Evolutionary conservation across 1,139 yeast genomes (phyloP), one percentile per base, ranked within the genome.

Genomic region (Kluyveromyces sp.): DNA sequence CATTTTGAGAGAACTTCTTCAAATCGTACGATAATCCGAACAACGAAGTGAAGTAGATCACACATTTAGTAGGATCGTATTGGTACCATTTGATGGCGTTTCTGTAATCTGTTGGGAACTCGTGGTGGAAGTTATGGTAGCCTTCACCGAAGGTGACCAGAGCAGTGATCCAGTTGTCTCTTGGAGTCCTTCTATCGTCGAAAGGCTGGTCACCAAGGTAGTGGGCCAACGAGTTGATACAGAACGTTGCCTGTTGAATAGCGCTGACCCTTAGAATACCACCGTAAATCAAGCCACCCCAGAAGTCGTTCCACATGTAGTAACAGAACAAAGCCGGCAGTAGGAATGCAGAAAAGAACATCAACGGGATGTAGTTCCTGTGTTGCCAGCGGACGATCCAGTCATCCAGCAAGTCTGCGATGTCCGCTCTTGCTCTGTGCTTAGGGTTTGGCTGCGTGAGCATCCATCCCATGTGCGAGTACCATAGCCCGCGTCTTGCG

Each of bases 61-160:
- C 63, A 49, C 83, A 63, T 76, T 92, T 92, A 54, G 97, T 92
- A 55, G 98, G 98, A 67, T 92, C 98, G 68, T 83, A 92, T 76
- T 94, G 98, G 75, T 85, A 92, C 98, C 98, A 94, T 68, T 80
- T 85, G 64, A 92, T 77, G 40, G 98, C 98, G 64, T 92, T 92
- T 74, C 98, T 80, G 78, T 92, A 92, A 72, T 92, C 98, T 39
- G 94, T 80, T 55, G 98, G 98, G 78, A 89, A 92, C 73, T 94
- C 97, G 71, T 92, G 98, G 70, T 92, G 98, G 82, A 92, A 92
- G 73, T 92, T 92, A 70, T 92, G 98, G 77, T 92, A 89, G 48
- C 98, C 98, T 73, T 92, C 98, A 64, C 98, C 98, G 58, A 92
- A 84, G 11, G 98, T 92, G 48, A 87, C 95, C 49, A 92, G 69